Evolutionary conservation across 495 filamentous ascomycete genomes (phyloP), one percentile per base, ranked within the genome.

Genomic region (Cudoniella acicularis): DNA sequence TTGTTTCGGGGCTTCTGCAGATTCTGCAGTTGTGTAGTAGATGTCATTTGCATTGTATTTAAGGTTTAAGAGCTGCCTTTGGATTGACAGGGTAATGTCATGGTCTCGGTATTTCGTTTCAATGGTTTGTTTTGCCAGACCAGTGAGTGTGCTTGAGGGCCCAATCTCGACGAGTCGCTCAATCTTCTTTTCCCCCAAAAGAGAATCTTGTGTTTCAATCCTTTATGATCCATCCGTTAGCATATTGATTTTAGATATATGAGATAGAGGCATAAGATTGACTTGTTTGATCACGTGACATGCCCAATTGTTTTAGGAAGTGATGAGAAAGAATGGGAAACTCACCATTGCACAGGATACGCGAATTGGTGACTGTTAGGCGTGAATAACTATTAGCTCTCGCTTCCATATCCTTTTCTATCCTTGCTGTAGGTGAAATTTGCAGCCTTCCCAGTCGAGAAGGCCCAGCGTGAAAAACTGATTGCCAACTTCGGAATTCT

Each of bases 321-420:
- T n/a, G n/a, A n/a, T n/a, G n/a, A n/a, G n/a, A n/a, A n/a, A n/a
- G n/a, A n/a, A n/a, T n/a, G n/a, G n/a, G n/a, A n/a, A n/a, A n/a
- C n/a, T n/a, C n/a, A 57, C 54, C 54, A 57, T 57, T 40, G 16
- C 10, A 57, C 54, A n/a, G 54, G 54, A n/a, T 10, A 57, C 16
- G 54, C 54, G 24, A 57, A 57, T 57, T 57, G 54, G 50, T 57
- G 26, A 20, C 54, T 57, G 46, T 49, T n/a, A n/a, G n/a, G n/a
- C n/a, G n/a, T n/a, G n/a, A n/a, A n/a, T n/a, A n/a, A n/a, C n/a
- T n/a, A n/a, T n/a, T n/a, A n/a, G n/a, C n/a, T n/a, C n/a, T n/a
- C n/a, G n/a, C n/a, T n/a, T n/a, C n/a, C n/a, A n/a, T n/a, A n/a
- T n/a, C n/a, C n/a, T n/a, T n/a, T n/a, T n/a, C n/a, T n/a, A n/a